A percentile compares a stretch with the other conserved stretches of the same genome.
phyloP scores from a whole-genome alignment of 345 rosid species.

The Boechera retrofracta region DNA sequence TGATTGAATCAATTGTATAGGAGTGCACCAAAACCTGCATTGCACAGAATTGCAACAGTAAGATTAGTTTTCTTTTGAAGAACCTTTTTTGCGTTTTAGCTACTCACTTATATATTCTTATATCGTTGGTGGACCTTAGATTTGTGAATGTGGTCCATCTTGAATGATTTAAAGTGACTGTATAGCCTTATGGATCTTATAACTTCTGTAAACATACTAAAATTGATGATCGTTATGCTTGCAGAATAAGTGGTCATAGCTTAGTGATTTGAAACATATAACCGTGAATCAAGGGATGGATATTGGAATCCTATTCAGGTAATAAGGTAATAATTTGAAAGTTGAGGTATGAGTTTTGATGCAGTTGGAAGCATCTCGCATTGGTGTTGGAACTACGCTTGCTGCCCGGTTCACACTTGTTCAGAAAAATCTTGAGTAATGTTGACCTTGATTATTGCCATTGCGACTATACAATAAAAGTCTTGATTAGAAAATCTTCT shows the following conservation, averaged over 20 bases:
- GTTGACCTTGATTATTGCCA: too few species aligned
- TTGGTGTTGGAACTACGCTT: slow-evolving; percentile 15
- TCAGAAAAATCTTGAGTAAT: too few species aligned
- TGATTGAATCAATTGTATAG: too few species aligned
- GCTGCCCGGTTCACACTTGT: neutral
- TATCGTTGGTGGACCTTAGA: neutral
- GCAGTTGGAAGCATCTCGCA: neutral
- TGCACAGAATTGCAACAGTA: too few species aligned
- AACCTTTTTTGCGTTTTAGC: too few species aligned
- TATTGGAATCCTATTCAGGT: slow-evolving; percentile 74
- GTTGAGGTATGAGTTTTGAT: slow-evolving; percentile 54
- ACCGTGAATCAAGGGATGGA: slow-evolving; percentile 91
- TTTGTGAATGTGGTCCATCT: neutral
- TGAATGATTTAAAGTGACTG: neutral
- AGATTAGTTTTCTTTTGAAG: too few species aligned
- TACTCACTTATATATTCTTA: neutral
- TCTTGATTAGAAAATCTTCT: too few species aligned
- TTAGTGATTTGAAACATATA: slow-evolving; percentile 15
- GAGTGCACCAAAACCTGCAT: too few species aligned
- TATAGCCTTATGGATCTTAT: neutral
- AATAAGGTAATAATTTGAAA: slow-evolving; percentile 57
- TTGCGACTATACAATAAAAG: too few species aligned
- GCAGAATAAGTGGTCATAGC: neutral
- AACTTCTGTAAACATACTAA: neutral
- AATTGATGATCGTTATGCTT: neutral